Conservation (phyloP, 208 protist species). For the Trypanosoma congolense region DNA sequence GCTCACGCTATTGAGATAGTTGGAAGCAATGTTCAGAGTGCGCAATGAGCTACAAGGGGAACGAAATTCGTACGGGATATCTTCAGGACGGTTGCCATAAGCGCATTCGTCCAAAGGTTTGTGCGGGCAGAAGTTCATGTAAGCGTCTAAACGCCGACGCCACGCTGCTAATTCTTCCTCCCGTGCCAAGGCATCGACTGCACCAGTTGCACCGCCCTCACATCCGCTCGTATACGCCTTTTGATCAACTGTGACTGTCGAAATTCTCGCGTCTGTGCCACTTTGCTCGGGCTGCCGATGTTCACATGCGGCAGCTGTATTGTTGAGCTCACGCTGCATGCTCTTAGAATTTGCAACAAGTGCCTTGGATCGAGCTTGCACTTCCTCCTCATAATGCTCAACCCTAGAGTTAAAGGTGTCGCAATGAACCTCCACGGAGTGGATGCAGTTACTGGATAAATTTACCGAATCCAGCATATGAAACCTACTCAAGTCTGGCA, state of each 20-base stretch:
- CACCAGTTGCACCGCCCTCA: not conserved
- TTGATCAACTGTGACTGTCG: not conserved
- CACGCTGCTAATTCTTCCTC: constrained; percentile 26
- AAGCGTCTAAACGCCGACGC: constrained; percentile 23
- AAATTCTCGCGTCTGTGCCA: no score
- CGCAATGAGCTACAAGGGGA: constrained; percentile 76
- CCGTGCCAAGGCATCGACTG: not conserved
- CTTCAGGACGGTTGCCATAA: constrained; percentile 9
- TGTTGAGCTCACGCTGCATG: constrained; percentile 21
- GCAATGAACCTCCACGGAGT: constrained; percentile 50
- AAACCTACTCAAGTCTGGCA: constrained; percentile 85
- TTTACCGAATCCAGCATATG: constrained; percentile 86
- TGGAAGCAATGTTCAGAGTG: constrained; percentile 76
- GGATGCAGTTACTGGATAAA: constrained; percentile 87
- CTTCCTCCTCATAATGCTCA: constrained; percentile 11
- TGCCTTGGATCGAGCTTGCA: constrained; percentile 8
- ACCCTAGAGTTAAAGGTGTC: constrained; percentile 23
- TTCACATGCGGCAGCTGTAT: not conserved
- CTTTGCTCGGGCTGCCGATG: no score
- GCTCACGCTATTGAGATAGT: constrained; percentile 56
- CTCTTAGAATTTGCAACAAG: constrained; percentile 35
- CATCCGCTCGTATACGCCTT: not conserved
- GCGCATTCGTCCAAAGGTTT: constrained; percentile 16
- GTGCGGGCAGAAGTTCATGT: constrained; percentile 34
- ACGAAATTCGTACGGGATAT: constrained; percentile 27